Evolutionary conservation across 1,139 yeast genomes (phyloP).

Genomic region (Yamadazyma spencermartinsiae): DNA sequence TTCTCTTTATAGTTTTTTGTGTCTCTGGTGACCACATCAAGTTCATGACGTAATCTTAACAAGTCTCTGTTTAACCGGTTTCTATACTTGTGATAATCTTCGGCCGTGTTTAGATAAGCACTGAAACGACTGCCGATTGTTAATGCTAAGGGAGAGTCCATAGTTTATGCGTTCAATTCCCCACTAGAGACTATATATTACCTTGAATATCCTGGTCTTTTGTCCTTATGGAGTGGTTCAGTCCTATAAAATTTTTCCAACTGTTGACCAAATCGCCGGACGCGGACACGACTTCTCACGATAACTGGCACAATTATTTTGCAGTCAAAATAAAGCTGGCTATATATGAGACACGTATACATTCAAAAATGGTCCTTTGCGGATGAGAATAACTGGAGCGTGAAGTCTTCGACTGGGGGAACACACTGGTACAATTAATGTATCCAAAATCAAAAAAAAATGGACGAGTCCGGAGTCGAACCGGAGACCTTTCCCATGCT

Average conservation of each 20-base stretch:
- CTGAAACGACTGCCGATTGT: conserved; percentile 51
- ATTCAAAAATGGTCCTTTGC: no score
- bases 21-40: conserved; percentile 57
- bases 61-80: conserved; percentile 47
- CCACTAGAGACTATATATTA: no score
- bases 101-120: conserved; percentile 51
- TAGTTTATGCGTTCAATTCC: conserved; percentile 8
- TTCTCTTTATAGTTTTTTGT: conserved; percentile 54
- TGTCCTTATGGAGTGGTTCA: neutral
- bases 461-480: conserved; percentile 92
- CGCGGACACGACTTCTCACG: no score
- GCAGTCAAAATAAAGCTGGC: no score
- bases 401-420: no score
- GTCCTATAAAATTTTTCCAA: neutral
- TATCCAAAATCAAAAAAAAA: no score
- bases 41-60: conserved; percentile 55
- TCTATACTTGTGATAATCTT: conserved; percentile 53
- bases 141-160: conserved; percentile 40
- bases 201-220: no score
- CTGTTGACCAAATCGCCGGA: no score
- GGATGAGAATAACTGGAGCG: no score
- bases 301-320: no score
- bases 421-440: no score
- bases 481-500: conserved; percentile 91
- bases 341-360: no score